phyloP scores from a whole-genome alignment of 805 yeast species.

The Saturnispora dispora region DNA sequence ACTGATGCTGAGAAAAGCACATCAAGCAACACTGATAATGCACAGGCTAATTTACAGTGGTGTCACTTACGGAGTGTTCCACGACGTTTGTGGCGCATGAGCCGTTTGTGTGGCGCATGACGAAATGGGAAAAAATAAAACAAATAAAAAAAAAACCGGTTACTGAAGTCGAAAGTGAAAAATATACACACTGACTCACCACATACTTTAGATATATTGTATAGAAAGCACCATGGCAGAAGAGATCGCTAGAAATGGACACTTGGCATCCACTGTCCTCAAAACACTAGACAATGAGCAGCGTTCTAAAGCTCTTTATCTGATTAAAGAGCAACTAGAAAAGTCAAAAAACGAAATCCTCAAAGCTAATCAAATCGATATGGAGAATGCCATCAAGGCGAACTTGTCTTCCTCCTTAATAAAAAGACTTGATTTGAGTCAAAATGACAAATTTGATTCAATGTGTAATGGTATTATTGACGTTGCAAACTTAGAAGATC shows the following conservation, averaged over 20 bases:
- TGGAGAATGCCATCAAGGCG: constrained; percentile 56
- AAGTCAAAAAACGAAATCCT: constrained; percentile 53
- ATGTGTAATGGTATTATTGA: constrained; percentile 94
- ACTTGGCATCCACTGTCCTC: constrained; percentile 70
- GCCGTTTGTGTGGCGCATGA: too few species aligned
- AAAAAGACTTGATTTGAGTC: constrained; percentile 75
- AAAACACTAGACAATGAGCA: constrained; percentile 69
- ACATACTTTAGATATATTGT: too few species aligned
- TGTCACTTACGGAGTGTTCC: too few species aligned
- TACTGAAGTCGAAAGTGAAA: too few species aligned
- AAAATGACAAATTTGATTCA: constrained; percentile 77
- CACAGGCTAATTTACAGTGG: too few species aligned
- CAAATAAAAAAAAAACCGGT: too few species aligned
- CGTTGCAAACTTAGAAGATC: constrained; percentile 83
- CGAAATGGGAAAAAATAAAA: too few species aligned
- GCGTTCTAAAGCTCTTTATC: constrained; percentile 62
- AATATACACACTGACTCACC: background rate
- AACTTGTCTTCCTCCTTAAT: constrained; percentile 62
- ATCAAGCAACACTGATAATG: too few species aligned
- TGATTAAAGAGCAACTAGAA: constrained; percentile 62
- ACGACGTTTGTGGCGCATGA: too few species aligned
- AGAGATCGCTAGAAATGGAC: constrained; percentile 71
- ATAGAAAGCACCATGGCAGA: constrained; percentile 42
- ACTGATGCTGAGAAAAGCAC: too few species aligned
- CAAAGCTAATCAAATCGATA: constrained; percentile 65